Evolutionary conservation across 106 monocot species (phyloP).

Genomic region (Apostasia shenzhenica): DNA sequence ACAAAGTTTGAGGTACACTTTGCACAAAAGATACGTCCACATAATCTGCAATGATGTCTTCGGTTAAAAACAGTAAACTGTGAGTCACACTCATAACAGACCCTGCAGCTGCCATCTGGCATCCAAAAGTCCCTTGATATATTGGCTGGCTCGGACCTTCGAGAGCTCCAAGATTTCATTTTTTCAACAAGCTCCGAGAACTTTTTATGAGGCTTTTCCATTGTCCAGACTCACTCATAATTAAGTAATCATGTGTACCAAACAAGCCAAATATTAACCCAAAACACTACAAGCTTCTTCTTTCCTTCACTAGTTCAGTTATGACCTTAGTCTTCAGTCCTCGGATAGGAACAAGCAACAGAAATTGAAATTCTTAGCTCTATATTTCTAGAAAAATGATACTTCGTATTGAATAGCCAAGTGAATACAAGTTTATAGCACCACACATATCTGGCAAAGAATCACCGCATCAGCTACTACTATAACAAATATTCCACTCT

Average conservation of each 20-base stretch:
- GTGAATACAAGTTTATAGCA: too few species aligned
- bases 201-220: slow-evolving; percentile 46
- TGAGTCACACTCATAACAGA: slow-evolving; percentile 92
- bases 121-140: slow-evolving; percentile 85
- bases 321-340: not conserved
- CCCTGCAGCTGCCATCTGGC: slow-evolving; percentile 87
- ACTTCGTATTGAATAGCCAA: too few species aligned
- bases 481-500: too few species aligned
- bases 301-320: not conserved
- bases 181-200: slow-evolving; percentile 51
- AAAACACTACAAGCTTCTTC: not conserved
- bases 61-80: slow-evolving; percentile 84
- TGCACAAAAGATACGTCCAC: slow-evolving; percentile 87
- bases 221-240: slow-evolving; percentile 36
- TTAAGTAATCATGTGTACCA: slow-evolving; percentile 25
- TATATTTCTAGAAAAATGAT: not conserved
- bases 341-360: too few species aligned
- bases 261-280: slow-evolving; percentile 4
- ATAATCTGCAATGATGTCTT: slow-evolving; percentile 76
- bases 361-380: slow-evolving; percentile 2
- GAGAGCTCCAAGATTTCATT: slow-evolving; percentile 71
- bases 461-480: too few species aligned
- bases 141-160: slow-evolving; percentile 34
- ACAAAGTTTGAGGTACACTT: slow-evolving; percentile 70
- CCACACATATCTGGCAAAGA: too few species aligned